A percentile compares a stretch with the other conserved stretches of the same genome.
Evolutionary conservation across 2,329 filamentous ascomycete species (phyloP).

Genomic region (Nigrospora osmanthi): DNA sequence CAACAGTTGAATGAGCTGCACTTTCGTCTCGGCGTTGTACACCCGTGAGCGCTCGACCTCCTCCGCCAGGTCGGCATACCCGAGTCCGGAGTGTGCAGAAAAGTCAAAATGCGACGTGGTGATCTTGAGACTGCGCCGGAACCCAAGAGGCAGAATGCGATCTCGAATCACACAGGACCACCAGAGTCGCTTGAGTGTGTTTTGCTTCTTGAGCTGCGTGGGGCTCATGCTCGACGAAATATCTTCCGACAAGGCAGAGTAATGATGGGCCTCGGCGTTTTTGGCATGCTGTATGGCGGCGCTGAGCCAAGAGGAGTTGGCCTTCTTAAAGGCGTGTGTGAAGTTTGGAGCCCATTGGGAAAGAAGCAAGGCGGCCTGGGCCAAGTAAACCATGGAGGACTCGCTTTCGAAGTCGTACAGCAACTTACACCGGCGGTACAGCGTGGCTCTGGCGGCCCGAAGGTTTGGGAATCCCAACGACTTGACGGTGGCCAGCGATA

Average conservation of each 20-base stretch:
- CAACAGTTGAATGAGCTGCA: slow-evolving; percentile 33
- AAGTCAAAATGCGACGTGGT: slow-evolving; percentile 37
- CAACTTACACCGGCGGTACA: slow-evolving; percentile 32
- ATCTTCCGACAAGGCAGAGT: slow-evolving; percentile 23
- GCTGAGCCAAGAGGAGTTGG: slow-evolving; percentile 40
- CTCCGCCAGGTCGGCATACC: slow-evolving; percentile 33
- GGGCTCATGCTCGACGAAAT: slow-evolving; percentile 17
- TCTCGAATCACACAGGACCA: slow-evolving; percentile 48
- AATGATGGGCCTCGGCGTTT: slow-evolving; percentile 34
- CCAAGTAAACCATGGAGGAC: slow-evolving; percentile 28
- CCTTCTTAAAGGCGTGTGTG: slow-evolving; percentile 23
- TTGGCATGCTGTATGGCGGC: slow-evolving; percentile 42
- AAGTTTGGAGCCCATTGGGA: slow-evolving; percentile 30
- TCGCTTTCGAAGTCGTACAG: slow-evolving; percentile 37
- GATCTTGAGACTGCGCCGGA: slow-evolving; percentile 43
- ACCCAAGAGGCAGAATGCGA: slow-evolving; percentile 37
- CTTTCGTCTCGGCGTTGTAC: slow-evolving; percentile 36
- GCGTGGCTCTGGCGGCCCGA: slow-evolving; percentile 31
- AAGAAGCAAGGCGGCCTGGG: slow-evolving; percentile 34
- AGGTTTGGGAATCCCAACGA: slow-evolving; percentile 33
- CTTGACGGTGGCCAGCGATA: slow-evolving; percentile 29
- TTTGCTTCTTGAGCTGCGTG: slow-evolving; percentile 26
- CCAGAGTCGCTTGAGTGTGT: slow-evolving; percentile 41
- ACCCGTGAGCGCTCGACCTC: slow-evolving; percentile 37
- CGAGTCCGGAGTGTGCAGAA: slow-evolving; percentile 25